Evolutionary conservation across 2,329 filamentous ascomycete species (phyloP).

Genomic region (Neocatenulostroma microsporum): DNA sequence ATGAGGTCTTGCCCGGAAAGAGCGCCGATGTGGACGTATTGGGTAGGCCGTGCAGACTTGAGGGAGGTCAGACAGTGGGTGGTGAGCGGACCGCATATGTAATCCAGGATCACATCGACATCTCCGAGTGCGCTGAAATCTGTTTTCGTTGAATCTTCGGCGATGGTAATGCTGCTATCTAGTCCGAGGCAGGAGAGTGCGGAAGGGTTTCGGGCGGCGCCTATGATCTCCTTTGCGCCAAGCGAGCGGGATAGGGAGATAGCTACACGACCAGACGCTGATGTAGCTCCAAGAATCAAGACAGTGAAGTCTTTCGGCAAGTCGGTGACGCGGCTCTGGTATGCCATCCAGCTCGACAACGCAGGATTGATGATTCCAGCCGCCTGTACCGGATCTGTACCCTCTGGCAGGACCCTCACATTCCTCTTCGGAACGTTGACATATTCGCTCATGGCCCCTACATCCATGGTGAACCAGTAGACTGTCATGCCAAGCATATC

Average conservation of each 20-base stretch:
- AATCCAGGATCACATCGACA: conserved; percentile 51
- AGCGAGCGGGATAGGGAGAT: conserved; percentile 42
- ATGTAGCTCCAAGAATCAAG: conserved; percentile 48
- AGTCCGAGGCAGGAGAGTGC: conserved; percentile 39
- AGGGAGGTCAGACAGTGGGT: conserved; percentile 37
- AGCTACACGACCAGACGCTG: conserved; percentile 46
- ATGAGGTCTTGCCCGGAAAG: conserved; percentile 34
- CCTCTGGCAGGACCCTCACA: conserved; percentile 38
- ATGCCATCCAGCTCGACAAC: conserved; percentile 52
- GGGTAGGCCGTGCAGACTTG: conserved; percentile 37
- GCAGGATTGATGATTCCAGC: conserved; percentile 50
- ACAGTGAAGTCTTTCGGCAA: conserved; percentile 41
- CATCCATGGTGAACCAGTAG: conserved; percentile 42
- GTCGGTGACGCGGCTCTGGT: conserved; percentile 37
- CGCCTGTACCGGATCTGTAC: conserved; percentile 42
- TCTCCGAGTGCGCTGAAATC: conserved; percentile 43
- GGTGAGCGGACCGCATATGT: conserved; percentile 46
- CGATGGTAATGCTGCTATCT: conserved; percentile 41
- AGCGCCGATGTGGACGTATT: conserved; percentile 48
- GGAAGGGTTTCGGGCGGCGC: conserved; percentile 42
- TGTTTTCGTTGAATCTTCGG: conserved; percentile 31
- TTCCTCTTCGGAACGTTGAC: conserved; percentile 41
- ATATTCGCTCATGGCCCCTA: conserved; percentile 41
- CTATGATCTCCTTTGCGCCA: conserved; percentile 46
- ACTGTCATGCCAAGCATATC: conserved; percentile 44